These are phyloP conservation scores for Arthrobotrys entomopaga DNA, from an alignment of 2,329 filamentous ascomycete genomes.

Conservation along the genomic window DNA sequence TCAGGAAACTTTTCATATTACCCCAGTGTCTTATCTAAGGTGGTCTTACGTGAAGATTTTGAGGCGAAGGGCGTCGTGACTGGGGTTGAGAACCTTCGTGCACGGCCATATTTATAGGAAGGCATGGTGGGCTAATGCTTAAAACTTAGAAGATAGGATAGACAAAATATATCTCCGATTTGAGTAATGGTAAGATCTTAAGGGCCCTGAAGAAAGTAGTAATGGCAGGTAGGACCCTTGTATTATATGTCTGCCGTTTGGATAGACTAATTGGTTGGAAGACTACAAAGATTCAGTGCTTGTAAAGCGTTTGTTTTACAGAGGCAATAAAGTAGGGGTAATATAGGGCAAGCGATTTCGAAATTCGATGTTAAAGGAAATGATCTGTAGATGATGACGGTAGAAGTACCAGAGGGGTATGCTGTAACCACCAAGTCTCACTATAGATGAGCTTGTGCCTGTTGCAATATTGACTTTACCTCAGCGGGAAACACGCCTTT, in stretches of 20 bases:
- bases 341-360: conserved; percentile 5
- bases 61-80: not conserved
- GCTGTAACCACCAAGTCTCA: not conserved
- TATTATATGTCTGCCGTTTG: no score
- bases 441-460: not conserved
- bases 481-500: conserved; percentile 7
- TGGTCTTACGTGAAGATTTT: conserved; percentile 7
- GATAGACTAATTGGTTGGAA: no score
- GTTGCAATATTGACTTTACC: not conserved
- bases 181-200: not conserved
- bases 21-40: not conserved
- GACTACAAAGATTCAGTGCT: no score
- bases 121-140: conserved; percentile 5
- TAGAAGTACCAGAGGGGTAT: not conserved
- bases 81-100: conserved; percentile 5
- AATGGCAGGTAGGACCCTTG: not conserved
- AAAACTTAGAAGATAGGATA: not conserved
- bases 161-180: not conserved
- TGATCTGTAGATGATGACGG: conserved; percentile 1
- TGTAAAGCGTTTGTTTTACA: not conserved
- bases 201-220: not conserved
- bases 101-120: conserved; percentile 2
- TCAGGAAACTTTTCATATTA: not conserved
- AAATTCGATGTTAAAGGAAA: conserved; percentile 6
- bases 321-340: conserved; percentile 4